Evolutionary conservation across 495 filamentous ascomycete species (phyloP).

Genomic region (Achaetomiella virescens): DNA sequence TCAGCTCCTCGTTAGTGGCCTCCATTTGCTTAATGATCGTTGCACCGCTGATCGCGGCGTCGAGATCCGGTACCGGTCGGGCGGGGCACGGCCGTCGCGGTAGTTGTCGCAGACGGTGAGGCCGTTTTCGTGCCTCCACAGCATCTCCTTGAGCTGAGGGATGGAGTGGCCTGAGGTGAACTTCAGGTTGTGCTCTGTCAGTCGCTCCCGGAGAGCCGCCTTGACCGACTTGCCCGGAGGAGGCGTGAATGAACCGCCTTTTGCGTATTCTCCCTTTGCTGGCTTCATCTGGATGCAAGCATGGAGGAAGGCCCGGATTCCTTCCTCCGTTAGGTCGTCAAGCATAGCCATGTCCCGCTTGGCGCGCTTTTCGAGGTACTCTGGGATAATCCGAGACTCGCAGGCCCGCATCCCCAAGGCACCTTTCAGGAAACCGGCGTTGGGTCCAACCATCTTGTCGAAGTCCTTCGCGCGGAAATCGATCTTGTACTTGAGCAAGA

Average conservation of each 20-base stretch:
- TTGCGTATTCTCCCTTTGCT: background rate
- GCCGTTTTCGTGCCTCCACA: conserved; percentile 3
- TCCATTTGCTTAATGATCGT: background rate
- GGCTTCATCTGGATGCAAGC: background rate
- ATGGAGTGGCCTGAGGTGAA: background rate
- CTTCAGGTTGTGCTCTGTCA: conserved; percentile 10
- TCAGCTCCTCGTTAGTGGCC: conserved; percentile 8
- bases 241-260: background rate
- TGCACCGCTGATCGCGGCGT: background rate
- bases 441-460: too few species aligned
- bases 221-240: background rate
- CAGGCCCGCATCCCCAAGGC: background rate
- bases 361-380: background rate
- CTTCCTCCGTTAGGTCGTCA: background rate
- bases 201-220: background rate
- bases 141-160: background rate
- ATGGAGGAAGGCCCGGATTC: background rate
- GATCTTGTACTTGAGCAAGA: conserved; percentile 4
- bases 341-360: background rate
- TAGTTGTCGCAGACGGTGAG: background rate
- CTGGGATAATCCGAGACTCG: background rate
- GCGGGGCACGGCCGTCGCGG: conserved; percentile 14
- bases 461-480: background rate
- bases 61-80: conserved; percentile 2
- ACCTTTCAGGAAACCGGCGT: background rate